Evolutionary conservation across 768 basidiomycete species (phyloP), one percentile per base, ranked within the genome.

Genomic region (Artomyces pyxidatus): DNA sequence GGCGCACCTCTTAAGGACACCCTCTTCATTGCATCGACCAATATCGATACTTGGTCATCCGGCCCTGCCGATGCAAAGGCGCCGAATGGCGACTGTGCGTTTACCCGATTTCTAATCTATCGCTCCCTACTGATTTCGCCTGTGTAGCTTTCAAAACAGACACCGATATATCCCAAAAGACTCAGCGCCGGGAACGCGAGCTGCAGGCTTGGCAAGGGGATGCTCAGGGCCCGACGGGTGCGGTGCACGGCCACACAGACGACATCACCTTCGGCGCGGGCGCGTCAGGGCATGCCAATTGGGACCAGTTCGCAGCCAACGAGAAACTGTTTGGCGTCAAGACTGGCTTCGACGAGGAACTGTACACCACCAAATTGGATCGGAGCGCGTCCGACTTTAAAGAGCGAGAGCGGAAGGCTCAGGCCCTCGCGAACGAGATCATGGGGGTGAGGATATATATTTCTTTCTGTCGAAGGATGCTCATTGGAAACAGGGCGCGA

Each of bases 291-390:
- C 70, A 67, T 32, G 62, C 57, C 50, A 62, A 72, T 2, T 93
- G 94, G 90, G 93, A 99, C 65, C 92, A 96, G 65, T 99, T 95
- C 59, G 83, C 83, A 17, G 89, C 73, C 37, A 99, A 98, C 66
- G 95, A 98, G 67, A 75, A 86, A 58, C 73, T 90, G 48, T 98
- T 96, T 61, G 96, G 96, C 21, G 82, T 95, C 53, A 91, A 75
- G 59, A 91, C 92, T 8, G 80, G 79, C 58, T 99, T 90, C 66
- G 85, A 95, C 60, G 96, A 99, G 69, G 88, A 95, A 49, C 62
- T 83, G 28, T 99, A 99, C 65, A 98, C 96, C 10, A 98, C 95
- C 16, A 91, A 82, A 68, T 74, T 99, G 39, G 90, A 98, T 62
- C 80, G 88, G 54, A 77, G 69, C 47, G 85, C 80, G 6, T 77